Evolutionary conservation across 345 rosid species (phyloP), one percentile per base, ranked within the genome.

Genomic region (Ceriops zippeliana): DNA sequence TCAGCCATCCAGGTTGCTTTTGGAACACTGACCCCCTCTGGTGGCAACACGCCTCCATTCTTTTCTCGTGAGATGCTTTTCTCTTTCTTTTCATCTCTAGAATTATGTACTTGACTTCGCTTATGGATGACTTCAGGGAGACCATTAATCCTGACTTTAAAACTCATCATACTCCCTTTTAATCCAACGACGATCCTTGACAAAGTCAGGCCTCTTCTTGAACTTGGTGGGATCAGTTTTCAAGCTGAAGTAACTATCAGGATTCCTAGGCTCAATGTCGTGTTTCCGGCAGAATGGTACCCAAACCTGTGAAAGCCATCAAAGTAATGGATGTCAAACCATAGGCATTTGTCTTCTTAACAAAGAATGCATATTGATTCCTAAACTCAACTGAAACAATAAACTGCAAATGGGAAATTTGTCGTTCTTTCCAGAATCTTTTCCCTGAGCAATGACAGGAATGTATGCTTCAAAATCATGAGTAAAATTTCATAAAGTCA

Each of bases 1-100:
- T 93, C 96, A 52, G 98, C 98, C 97, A 93, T 93, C 98, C 98
- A 93, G 2, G 97, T 93, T 52, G 98, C 98, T 66, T 84, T 80
- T 1, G 73, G 72, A 10, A 83, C 83, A 7, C 71, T 57, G 62
- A 81, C 74, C 1, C 84, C 88, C 49, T 87, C 93, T 0, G 75
- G 71, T 0, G 90, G 85, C 76, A 82, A 61, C 7, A 32, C 65
- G 13, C 89, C 91, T 5, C 87, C 88, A 22, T 89, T 85, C 70
- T 86, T 82, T 53, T 89, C 96, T 66, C 83, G 61, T 0, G 88
- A 89, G 0, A 78, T 38, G 35, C 80, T 74, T 59, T 80, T 91
- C 69, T 86, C 90, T 71, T 93, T 90, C 60, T 53, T 78, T 58
- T 68, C 79, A 76, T 93, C 98, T 67, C 75, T 87, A 13, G 70